Evolutionary conservation across 1,139 yeast genomes (phyloP), one percentile per base, ranked within the genome.

Genomic region (Hemisphaericaspora subhashii): DNA sequence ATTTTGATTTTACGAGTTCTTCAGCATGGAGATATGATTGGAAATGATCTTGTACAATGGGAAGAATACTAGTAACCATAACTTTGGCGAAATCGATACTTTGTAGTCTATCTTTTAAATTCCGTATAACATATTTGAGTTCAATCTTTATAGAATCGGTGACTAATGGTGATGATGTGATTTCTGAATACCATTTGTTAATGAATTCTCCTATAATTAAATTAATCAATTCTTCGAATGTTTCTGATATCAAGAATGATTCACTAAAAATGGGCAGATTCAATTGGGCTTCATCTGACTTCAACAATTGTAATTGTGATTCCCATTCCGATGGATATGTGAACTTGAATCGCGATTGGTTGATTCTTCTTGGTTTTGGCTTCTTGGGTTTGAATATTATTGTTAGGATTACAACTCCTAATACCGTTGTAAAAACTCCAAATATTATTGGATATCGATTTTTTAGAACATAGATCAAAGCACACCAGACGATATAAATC

Each of bases 31-130:
- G 62, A 52, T 73, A 86, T 9, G 68, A 66, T 6, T 67, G 62
- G 43, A 83, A 74, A 55, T 89, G 96, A 13, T 75, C 79, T 2
- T 86, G 82, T 1, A 88, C 17, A 1, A 82, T 53, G 0, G 96
- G 96, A 4, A 86, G 42, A 0, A 86, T 37, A 34, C 72, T 73
- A 13, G 79, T 62, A 1, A 86, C 81, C 3, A 85, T 45, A 24
- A 87, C 52, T 33, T 72, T 73, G 0, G 89, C 72, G 37, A 78
- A 62, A 52, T 87, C 88, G 1, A 81, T 47, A 0, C 54, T 48
- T 1, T 48, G 52, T 1, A 83, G 46, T 29, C 83, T 61, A 1
- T 43, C 43, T 16, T 72, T 69, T 5, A 87, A 44, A 14, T 61
- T 60, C 6, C 49, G 50, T 1, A 79, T 54, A 0, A 78, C 74